Percentiles rank a stretch among this genome's conserved stretches.
Conservation (phyloP, 768 basidiomycete genomes). For the Tulasnella calospora region DNA sequence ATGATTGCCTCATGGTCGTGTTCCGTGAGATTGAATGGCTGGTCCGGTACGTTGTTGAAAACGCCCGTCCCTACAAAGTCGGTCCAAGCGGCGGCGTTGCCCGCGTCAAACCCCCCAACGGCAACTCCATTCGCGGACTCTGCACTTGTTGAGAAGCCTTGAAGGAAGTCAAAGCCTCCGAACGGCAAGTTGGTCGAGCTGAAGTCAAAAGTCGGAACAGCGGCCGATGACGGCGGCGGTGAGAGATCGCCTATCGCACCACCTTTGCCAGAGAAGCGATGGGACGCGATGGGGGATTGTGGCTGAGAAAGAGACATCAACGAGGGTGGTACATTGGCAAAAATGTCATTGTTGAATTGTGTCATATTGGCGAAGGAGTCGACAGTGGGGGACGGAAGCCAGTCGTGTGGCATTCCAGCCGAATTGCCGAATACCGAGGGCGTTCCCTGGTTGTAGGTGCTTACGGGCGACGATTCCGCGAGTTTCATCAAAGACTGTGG, state of each 20-base stretch:
- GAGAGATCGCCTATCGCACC: background rate
- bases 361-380: constrained; percentile 8
- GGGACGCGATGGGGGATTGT: background rate
- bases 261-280: background rate
- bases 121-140: background rate
- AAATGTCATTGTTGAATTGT: constrained; percentile 10
- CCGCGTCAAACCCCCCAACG: constrained; percentile 14
- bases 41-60: constrained; percentile 28
- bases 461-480: background rate
- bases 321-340: constrained; percentile 3
- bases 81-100: constrained; percentile 38
- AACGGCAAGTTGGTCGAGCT: constrained; percentile 57
- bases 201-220: constrained; percentile 48
- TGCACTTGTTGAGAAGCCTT: constrained; percentile 51
- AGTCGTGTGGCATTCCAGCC: constrained; percentile 7
- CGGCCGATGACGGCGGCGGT: background rate
- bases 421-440: background rate
- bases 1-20: background rate
- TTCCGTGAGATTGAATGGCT: constrained; percentile 27
- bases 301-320: background rate
- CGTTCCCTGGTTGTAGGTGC: background rate
- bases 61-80: constrained; percentile 46
- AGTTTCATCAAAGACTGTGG: background rate
- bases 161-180: constrained; percentile 75
- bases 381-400: constrained; percentile 15